Percentiles rank a stretch among this genome's conserved stretches.
phyloP scores from a whole-genome alignment of 495 filamentous ascomycete species.

The Tuber microsphaerosporum region DNA sequence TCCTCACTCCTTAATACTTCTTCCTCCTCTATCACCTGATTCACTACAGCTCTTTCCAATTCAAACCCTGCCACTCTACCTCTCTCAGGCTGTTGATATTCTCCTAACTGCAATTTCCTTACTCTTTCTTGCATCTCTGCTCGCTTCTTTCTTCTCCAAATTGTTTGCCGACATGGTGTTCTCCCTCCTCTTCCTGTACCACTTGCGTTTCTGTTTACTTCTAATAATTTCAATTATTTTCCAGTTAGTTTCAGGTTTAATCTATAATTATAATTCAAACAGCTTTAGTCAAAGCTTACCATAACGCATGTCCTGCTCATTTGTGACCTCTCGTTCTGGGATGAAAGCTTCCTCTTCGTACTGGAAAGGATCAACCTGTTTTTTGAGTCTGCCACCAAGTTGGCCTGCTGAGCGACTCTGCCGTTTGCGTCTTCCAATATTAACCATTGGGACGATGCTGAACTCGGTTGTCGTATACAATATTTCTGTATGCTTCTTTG shows the following conservation, averaged over 20 bases:
- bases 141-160: no score
- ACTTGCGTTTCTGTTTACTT: no score
- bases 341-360: background rate
- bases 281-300: background rate
- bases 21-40: no score
- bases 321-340: background rate
- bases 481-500: background rate
- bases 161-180: no score
- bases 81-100: no score
- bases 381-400: background rate
- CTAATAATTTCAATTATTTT: no score
- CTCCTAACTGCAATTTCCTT: no score
- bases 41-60: no score
- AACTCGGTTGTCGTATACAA: background rate
- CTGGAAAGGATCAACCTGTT: background rate
- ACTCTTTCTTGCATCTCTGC: no score
- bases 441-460: background rate
- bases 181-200: no score
- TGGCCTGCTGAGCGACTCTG: background rate
- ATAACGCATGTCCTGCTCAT: background rate
- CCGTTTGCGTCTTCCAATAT: background rate
- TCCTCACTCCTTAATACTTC: no score
- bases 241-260: background rate
- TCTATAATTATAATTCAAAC: background rate
- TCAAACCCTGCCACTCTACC: no score